Base-by-base conservation (phyloP, 305 asterid species). In the Solanum chacoense region DNA sequence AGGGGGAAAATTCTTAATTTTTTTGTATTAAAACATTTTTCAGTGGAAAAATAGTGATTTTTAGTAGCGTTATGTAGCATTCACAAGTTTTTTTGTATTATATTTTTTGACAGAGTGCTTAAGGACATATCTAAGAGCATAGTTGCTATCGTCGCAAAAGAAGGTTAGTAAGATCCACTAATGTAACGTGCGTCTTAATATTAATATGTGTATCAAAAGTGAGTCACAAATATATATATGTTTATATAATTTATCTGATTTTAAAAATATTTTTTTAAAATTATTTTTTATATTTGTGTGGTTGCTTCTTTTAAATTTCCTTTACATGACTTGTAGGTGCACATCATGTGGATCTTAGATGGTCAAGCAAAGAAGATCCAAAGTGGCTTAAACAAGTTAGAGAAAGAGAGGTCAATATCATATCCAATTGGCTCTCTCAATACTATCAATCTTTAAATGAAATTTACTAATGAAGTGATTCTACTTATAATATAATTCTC, bases 331-430 rank as follows among this genome's bases (percentile, higher is more conserved):
- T 69, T 72, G n/a, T 89, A 96, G 98, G 98, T 42, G 98, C 98
- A 11, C 99, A 96, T 90, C 99, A 96, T 74, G 95, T 95, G 81
- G 99, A 96, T 90, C 95, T 96, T n/a, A 92, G 99, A 90, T 95
- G 91, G 93, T 94, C 98, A 31, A 93, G 97, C 67, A 90, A 69
- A 28, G 94, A 94, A 92, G 99, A 96, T 90, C 98, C 99, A 79
- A 76, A 91, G 73, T 96, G 99, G 98, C 99, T 95, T 16, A 88
- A 83, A 88, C 88, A 92, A 77, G 94, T 94, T 36, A 94, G 99
- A 78, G 87, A 81, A 85, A 92, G 88, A 91, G 98, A 96, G 92
- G 87, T 92, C 74, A 90, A 86, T 9, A 93, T 95, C 89, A 94
- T 96, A 37, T 88, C 94, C 14, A 63, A 89, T 2, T 96, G 99